Conservation (phyloP, 1,284 basidiomycete genomes). For the Veloboletus limbatus region DNA sequence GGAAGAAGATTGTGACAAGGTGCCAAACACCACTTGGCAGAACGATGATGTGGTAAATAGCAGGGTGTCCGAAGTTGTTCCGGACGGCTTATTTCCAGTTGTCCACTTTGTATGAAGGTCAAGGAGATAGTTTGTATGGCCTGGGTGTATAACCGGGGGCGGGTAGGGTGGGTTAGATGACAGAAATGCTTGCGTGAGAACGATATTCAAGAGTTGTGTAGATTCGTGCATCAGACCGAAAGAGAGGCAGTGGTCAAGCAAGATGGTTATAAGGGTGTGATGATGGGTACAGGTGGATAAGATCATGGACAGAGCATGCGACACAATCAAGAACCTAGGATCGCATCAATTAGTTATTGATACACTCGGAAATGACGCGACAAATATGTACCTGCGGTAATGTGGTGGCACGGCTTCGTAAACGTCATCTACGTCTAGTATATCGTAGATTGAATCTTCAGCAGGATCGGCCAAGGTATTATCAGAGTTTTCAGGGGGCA, state of each 20-base stretch:
- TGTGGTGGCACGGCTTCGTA: constrained; percentile 50
- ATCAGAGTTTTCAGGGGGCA: constrained; percentile 31
- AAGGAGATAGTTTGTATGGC: constrained; percentile 42
- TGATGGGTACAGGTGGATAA: constrained; percentile 44
- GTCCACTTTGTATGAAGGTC: constrained; percentile 37
- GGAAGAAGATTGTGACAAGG: constrained; percentile 14
- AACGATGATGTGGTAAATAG: constrained; percentile 31
- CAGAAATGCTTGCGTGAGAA: constrained; percentile 35
- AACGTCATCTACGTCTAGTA: constrained; percentile 40
- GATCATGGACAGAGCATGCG: constrained; percentile 50
- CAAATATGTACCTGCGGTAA: constrained; percentile 48
- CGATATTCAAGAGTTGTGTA: constrained; percentile 40
- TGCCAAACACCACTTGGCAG: constrained; percentile 21
- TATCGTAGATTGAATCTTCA: constrained; percentile 22
- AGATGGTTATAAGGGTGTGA: constrained; percentile 43
- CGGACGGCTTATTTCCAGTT: constrained; percentile 6
- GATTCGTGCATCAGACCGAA: constrained; percentile 44
- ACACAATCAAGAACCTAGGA: constrained; percentile 45
- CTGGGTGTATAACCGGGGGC: constrained; percentile 39
- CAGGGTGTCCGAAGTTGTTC: neutral
- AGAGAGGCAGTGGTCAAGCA: constrained; percentile 47
- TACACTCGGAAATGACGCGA: neutral
- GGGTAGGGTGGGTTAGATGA: constrained; percentile 16
- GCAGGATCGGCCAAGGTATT: constrained; percentile 23
- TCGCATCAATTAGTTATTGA: constrained; percentile 7